Evolutionary conservation across 257 asterid species (phyloP), one percentile per base, ranked within the genome.

Genomic region (Gardenia jasminoides): DNA sequence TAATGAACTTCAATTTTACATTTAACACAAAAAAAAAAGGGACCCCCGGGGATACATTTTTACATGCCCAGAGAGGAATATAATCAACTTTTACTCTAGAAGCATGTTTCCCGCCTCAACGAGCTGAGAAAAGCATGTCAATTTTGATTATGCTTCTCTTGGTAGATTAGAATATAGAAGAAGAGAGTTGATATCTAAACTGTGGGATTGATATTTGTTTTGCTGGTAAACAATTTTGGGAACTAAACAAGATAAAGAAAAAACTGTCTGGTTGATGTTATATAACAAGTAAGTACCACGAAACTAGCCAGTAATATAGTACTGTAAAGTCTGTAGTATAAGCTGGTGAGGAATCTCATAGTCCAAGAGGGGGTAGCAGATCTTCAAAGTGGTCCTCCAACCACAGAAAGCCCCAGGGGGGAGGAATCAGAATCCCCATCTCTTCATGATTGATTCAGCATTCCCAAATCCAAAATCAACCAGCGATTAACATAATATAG

Each of bases 351-450:
- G 43, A 72, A 72, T 47, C 65, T 26, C 10, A 46, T 31, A 4
- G 33, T 26, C 56, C 22, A 20, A 75, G 65, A 50, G 64, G 22
- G n/a, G 3, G 76, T 59, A 9, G 30, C 78, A 36, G 76, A 47
- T 74, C 64, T 66, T 75, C 76, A 74, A 67, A 75, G 78, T 64
- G 85, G 83, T 78, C 82, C 74, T 78, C 82, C 74, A 79, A 71
- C 66, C 43, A 58, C 72, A 70, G 16, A 70, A 52, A 75, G 43
- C 58, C 76, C 36, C 41, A 20, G 28, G 16, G 10, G 10, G 47
- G 50, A 79, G 66, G 62, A 50, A 80, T 56, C 81, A 76, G 79
- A 70, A 76, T 65, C 75, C 77, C 78, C 64, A 64, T 68, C 52
- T 39, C 76, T 83, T 72, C 81, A 81, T 78, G 64, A 81, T 67